Evolutionary conservation across 1,139 yeast species (phyloP).

Genomic region (Geotrichum bryndzae): DNA sequence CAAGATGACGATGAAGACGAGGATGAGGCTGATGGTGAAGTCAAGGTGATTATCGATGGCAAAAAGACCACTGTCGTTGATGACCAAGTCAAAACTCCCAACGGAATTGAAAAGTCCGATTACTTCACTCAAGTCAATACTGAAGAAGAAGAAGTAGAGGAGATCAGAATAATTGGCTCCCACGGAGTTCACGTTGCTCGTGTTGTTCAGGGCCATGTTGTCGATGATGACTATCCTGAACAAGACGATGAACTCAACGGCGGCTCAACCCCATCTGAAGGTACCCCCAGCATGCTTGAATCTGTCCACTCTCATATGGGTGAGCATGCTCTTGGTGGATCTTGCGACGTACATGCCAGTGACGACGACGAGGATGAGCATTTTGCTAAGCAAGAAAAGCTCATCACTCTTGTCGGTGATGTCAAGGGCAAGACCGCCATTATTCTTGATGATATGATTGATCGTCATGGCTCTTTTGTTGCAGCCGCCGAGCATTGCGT

Average conservation of each 20-base stretch:
- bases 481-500: conserved; percentile 98
- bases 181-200: conserved; percentile 93
- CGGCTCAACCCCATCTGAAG: conserved; percentile 13
- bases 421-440: conserved; percentile 88
- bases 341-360: conserved; percentile 74
- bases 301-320: conserved; percentile 13
- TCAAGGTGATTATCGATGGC: conserved; percentile 14
- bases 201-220: conserved; percentile 94
- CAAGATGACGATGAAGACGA: conserved; percentile 16
- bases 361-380: conserved; percentile 63
- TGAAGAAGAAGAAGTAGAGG: conserved; percentile 53
- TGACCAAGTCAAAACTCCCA: background rate
- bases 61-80: background rate
- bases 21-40: conserved; percentile 52
- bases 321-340: conserved; percentile 62
- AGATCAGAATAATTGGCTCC: conserved; percentile 59
- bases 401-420: conserved; percentile 94
- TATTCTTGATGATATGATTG: conserved; percentile 93
- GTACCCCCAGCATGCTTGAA: conserved; percentile 14
- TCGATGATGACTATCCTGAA: conserved; percentile 57
- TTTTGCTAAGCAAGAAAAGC: conserved; percentile 48
- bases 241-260: conserved; percentile 23
- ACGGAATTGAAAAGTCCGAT: conserved; percentile 55
- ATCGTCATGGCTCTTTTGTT: conserved; percentile 85
- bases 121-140: conserved; percentile 31